Base-by-base conservation (phyloP, 352 stramenopile genomes). In the Pythium monospermum region DNA sequence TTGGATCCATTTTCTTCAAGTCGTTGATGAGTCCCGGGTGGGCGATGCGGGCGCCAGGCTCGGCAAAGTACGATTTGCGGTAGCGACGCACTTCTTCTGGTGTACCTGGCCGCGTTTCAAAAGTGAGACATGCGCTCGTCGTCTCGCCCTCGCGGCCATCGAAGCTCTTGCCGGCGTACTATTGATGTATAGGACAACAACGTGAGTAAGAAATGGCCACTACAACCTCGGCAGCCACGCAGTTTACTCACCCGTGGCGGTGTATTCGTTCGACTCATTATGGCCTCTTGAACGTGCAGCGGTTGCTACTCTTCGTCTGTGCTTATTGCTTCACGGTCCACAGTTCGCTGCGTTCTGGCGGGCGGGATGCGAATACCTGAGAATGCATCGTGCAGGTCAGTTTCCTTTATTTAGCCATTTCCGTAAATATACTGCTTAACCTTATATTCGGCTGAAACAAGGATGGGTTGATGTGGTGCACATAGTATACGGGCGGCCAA, bases 11-110 rank as follows among this genome's bases (percentile, higher is more conserved):
- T 19, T 51, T 49, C 56, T 88, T 86, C 45, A 88, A 64, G 58
- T 92, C 82, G 39, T 91, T 83, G 53, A 92, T 76, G 21, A 92
- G 64, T 12, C 84, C 84, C 11, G 73, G 76, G 49, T 94, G 84
- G 2, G 76, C 77, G 50, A 94, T 85, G 25, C 77, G 73, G 26
- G 76, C 53, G 19, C 80, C 82, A 0, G 84, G 78, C 49, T 91
- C 82, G 32, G 68, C 68, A 42, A 93, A 91, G 62, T 91, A 92
- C 45, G 82, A 93, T 64, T 90, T 90, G 52, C 82, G 79, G 63
- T 71, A 93, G 25, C 76, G 83, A 8, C 75, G 61, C 53, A 91
- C 67, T 15, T 88, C 66, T 33, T 92, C 80, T 0, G 84, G 82
- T 16, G 84, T 94, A 6, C 51, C 22, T 2, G 80, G 84, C 16